A percentile compares a stretch with the other conserved stretches of the same genome.
phyloP scores from a whole-genome alignment of 805 yeast genomes.

The Teunomyces gatunensis region DNA sequence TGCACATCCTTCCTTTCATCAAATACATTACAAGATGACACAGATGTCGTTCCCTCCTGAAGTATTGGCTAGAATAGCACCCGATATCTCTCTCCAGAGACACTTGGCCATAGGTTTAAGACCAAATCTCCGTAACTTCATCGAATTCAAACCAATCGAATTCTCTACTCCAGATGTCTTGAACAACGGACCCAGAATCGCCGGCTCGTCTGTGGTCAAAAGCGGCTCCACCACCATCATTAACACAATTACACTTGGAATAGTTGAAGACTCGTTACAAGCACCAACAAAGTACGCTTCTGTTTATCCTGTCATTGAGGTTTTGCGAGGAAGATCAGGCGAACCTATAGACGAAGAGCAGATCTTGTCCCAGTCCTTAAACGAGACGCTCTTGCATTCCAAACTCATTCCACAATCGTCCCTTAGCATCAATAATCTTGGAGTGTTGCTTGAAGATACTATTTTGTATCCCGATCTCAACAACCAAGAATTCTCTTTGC shows the following conservation, averaged over 20 bases:
- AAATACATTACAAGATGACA: background rate
- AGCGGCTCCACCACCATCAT: constrained; percentile 73
- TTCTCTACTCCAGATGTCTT: constrained; percentile 31
- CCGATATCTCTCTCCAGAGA: constrained; percentile 77
- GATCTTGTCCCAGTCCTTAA: constrained; percentile 62
- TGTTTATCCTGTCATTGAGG: constrained; percentile 73
- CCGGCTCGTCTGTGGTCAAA: constrained; percentile 70
- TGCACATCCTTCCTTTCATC: background rate
- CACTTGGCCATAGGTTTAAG: constrained; percentile 74
- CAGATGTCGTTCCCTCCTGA: constrained; percentile 64
- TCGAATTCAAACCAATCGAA: constrained; percentile 64
- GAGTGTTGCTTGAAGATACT: constrained; percentile 13
- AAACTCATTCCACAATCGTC: constrained; percentile 44
- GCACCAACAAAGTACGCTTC: constrained; percentile 27
- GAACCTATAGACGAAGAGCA: constrained; percentile 87
- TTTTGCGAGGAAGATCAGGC: constrained; percentile 71
- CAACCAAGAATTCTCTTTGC: constrained; percentile 12
- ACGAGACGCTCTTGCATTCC: constrained; percentile 58
- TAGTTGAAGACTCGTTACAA: constrained; percentile 50
- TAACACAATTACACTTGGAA: constrained; percentile 67
- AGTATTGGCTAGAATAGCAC: constrained; percentile 79
- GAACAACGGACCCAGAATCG: constrained; percentile 22
- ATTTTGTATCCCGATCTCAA: constrained; percentile 27
- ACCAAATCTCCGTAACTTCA: constrained; percentile 67
- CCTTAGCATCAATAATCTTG: constrained; percentile 15